Conservation (phyloP, 2,329 filamentous ascomycete species). For the Endoconidiophora laricicola region DNA sequence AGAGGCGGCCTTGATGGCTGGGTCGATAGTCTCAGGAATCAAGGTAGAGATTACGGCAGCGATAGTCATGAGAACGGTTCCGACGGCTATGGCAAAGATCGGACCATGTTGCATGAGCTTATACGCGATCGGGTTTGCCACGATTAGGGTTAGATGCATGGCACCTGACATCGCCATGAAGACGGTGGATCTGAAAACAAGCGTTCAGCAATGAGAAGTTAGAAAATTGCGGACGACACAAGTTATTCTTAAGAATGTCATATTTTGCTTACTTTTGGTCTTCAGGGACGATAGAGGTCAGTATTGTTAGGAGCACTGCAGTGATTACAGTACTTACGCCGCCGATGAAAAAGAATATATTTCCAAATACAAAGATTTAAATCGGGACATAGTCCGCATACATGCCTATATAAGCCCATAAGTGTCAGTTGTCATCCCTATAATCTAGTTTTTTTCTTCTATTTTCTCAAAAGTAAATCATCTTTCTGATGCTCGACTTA, state of each 20-base stretch:
- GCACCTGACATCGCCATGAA: slow-evolving; percentile 10
- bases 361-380: background rate
- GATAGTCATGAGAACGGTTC: background rate
- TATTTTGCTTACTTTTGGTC: background rate
- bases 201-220: too few relatives aligned
- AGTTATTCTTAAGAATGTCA: background rate
- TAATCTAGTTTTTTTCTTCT: too few relatives aligned
- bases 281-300: background rate
- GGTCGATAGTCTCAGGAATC: slow-evolving; percentile 10
- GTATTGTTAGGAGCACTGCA: background rate
- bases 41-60: background rate
- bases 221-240: too few relatives aligned
- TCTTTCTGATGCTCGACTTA: background rate
- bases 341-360: background rate
- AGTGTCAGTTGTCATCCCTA: too few relatives aligned
- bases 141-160: slow-evolving; percentile 5
- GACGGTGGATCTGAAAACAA: slow-evolving; percentile 6
- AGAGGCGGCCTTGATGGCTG: background rate
- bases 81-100: slow-evolving; percentile 5
- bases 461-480: background rate
- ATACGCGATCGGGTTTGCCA: slow-evolving; percentile 13
- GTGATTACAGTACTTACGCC: background rate
- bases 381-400: background rate
- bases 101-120: slow-evolving; percentile 9
- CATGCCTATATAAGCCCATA: too few relatives aligned